These are phyloP conservation scores for Thalassiosira ordinaria DNA, from an alignment of 352 stramenopile genomes.

Conservation along the genomic window DNA sequence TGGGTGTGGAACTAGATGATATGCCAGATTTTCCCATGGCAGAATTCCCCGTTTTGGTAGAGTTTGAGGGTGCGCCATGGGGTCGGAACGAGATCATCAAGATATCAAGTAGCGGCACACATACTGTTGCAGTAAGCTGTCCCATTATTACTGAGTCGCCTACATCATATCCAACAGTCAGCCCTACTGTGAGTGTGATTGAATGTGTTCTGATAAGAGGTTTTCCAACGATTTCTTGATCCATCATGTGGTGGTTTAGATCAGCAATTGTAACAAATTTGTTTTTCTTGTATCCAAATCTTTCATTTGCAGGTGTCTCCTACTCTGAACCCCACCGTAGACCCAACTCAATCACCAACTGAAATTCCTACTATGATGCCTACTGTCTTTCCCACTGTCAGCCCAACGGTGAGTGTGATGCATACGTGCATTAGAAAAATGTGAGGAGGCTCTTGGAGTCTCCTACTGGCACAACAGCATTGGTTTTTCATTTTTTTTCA, in stretches of 20 bases:
- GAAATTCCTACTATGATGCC: not conserved
- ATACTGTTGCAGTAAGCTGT: constrained; percentile 41
- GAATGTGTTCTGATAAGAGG: too few relatives aligned
- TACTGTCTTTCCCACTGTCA: not conserved
- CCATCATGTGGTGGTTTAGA: too few relatives aligned
- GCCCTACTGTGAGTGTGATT: too few relatives aligned
- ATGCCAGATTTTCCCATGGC: constrained; percentile 19
- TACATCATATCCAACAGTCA: constrained; percentile 27
- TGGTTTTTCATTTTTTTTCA: too few relatives aligned
- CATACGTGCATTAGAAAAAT: too few relatives aligned
- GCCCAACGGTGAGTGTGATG: not conserved
- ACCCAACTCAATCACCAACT: constrained; percentile 7
- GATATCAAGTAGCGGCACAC: constrained; percentile 38
- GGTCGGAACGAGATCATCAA: constrained; percentile 34
- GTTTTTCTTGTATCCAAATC: too few relatives aligned
- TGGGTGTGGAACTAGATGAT: constrained; percentile 26
- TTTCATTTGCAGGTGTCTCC: too few relatives aligned
- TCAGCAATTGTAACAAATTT: too few relatives aligned
- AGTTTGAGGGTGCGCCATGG: constrained; percentile 18
- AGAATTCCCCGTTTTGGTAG: constrained; percentile 30
- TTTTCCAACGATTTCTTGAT: too few relatives aligned
- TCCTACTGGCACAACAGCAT: too few relatives aligned
- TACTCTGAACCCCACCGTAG: too few relatives aligned
- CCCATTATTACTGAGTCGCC: constrained; percentile 19
- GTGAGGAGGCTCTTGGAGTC: too few relatives aligned